Evolutionary conservation across 1,139 yeast genomes (phyloP), one percentile per base, ranked within the genome.

Genomic region (Wickerhamiella infanticola): DNA sequence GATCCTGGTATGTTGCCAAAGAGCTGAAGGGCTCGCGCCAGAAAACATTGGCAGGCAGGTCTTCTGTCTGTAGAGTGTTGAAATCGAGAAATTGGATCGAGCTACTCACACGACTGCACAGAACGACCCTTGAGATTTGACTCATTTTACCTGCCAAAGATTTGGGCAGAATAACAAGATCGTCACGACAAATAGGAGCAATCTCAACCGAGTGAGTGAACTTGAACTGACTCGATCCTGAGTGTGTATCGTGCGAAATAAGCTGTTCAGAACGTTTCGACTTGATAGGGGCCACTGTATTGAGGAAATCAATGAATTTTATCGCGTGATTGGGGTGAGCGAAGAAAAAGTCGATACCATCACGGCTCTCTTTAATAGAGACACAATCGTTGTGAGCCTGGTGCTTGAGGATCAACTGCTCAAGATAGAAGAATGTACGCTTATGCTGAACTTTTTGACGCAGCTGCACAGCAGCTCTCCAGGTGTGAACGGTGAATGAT

Each of bases 401-500:
- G 62, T 85, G 94, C 64, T 74, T 86, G 64, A 93, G 73, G 58
- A 93, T 90, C 64, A 93, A 73, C 68, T 93, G 99, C 67, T 93
- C 99, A 59, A 93, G 75, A 59, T 84, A 90, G 61, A 88, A 75
- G 63, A 93, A 88, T 5, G 99, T 93, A 70, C 96, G 81, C 68
- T 93, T 93, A 65, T 93, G 99, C 13, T 88, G 78, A 37, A 90
- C 98, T 62, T 93, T 90, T 66, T 93, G 99, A 68, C 99, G 79
- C 56, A 93, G 81, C 69, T 93, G 99, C 39, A 93, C 94, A 31
- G 90, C 77, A n/a, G 99, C 97, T 63, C 93, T 81, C 98, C 98
- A 93, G 13, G 97, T 93, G 63, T 90, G 85, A 40, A 94, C 82
- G 26, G 99, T 90, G 62, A 82, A 90, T 1, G 95, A 80, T 65